Evolutionary conservation across 768 basidiomycete species (phyloP).

Genomic region (Russula sp.): DNA sequence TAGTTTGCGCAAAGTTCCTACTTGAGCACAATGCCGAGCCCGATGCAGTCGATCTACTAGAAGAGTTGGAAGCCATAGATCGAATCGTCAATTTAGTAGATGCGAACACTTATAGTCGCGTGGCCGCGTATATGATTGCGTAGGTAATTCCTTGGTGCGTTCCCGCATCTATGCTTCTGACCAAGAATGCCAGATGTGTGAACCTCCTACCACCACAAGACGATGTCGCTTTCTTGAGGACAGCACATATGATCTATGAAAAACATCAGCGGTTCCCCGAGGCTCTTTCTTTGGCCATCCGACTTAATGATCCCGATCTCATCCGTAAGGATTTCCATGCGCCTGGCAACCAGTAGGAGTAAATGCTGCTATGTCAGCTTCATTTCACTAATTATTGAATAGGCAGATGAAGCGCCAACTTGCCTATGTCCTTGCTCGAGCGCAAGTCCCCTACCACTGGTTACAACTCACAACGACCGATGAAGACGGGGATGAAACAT

Average conservation of each 20-base stretch:
- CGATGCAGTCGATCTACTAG: conserved; percentile 92
- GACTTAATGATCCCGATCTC: conserved; percentile 74
- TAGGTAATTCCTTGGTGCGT: conserved; percentile 39
- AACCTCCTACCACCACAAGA: conserved; percentile 90
- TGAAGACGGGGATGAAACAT: conserved; percentile 53
- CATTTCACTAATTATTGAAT: conserved; percentile 12
- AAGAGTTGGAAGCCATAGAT: conserved; percentile 88
- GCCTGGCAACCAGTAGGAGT: conserved; percentile 78
- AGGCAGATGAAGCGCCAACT: conserved; percentile 94
- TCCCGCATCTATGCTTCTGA: conserved; percentile 9
- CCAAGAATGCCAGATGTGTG: conserved; percentile 58
- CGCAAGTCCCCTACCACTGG: conserved; percentile 90
- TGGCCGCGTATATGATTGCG: conserved; percentile 96
- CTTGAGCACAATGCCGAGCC: conserved; percentile 95
- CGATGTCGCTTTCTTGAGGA: conserved; percentile 82
- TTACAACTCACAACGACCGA: conserved; percentile 54
- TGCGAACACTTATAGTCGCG: conserved; percentile 80
- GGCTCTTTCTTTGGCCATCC: conserved; percentile 81
- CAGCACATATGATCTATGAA: conserved; percentile 86
- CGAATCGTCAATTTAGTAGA: conserved; percentile 78
- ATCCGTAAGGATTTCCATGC: conserved; percentile 86
- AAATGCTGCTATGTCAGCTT: not conserved
- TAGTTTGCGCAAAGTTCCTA: conserved; percentile 86
- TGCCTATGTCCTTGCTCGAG: conserved; percentile 88
- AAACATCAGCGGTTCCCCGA: conserved; percentile 87